Base-by-base conservation (phyloP, 2,329 filamentous ascomycete genomes). In the Grosmannia clavigera region DNA sequence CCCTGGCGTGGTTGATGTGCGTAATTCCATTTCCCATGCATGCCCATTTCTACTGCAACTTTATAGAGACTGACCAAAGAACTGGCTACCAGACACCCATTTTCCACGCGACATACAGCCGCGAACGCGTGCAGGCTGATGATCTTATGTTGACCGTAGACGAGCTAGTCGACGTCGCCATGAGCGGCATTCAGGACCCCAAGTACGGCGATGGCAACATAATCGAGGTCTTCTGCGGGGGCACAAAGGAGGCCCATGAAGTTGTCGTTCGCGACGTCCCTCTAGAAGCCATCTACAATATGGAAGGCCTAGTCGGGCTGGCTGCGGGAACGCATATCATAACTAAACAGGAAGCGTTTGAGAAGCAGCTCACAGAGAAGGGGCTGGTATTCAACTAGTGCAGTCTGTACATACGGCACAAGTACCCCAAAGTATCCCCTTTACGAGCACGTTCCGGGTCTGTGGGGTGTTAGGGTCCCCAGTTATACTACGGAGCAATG, bases 201-300 rank as follows among this genome's bases (percentile, higher is more conserved):
- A 43, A 58, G 35, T 58, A 53, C 27, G 57, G 57, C 22, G n/a
- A 58, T 27, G 57, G 57, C 31, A 58, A 58, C 50, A 52, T 58
- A 7, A 38, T 58, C 56, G 56, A 58, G 14, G 31, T 38, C 7
- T 35, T 58, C 27, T 38, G 27, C 5, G 46, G 27, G 1, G 56
- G 56, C 9, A 51, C 29, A 46, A 35, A 58, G 29, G 56, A 58
- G 12, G 31, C 16, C 9, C 16, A 58, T 31, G 31, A 51, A 16
- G 56, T 58, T 16, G 11, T 6, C 31, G 35, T 29, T 46, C 56
- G 56, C 48, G 56, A 58, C 16, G 56, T 58, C 19, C 56, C 56
- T n/a, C 16, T 58, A 5, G 43, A 51, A 9, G 43, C 46, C 19
- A 4, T 58, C 10, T 58, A 58, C 19, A 46, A 46, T 7, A 46